These are phyloP conservation scores for Ophiostoma sp. DNA, from an alignment of 2,329 filamentous ascomycete genomes.

Conservation along the genomic window DNA sequence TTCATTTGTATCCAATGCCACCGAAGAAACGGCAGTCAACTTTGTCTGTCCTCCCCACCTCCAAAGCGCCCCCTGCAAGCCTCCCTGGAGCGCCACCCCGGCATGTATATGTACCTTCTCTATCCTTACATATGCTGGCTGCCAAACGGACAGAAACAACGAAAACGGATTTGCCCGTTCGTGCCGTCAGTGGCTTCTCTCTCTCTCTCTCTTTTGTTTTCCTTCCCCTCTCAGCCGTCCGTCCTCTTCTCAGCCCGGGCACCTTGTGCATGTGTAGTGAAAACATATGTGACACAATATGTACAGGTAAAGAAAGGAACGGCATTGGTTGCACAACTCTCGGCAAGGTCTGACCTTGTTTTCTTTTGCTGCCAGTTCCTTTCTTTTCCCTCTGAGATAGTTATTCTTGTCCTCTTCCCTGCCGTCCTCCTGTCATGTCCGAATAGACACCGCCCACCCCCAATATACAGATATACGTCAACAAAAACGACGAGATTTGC, in stretches of 20 bases:
- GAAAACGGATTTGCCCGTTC: constrained; percentile 1
- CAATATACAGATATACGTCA: neutral
- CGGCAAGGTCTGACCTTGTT: neutral
- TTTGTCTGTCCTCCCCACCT: neutral
- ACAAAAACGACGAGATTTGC: neutral
- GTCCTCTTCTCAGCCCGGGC: neutral
- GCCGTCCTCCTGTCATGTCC: neutral
- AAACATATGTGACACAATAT: neutral
- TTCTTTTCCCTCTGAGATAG: neutral
- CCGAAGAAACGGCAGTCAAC: constrained; percentile 2
- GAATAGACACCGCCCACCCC: neutral
- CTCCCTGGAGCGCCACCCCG: neutral
- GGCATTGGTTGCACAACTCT: neutral
- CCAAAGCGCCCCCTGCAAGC: neutral
- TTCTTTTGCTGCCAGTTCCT: neutral
- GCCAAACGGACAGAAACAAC: constrained; percentile 11
- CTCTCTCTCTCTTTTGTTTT: neutral
- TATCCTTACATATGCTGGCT: neutral
- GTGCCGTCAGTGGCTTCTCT: neutral
- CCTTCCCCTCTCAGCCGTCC: neutral
- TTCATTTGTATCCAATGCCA: neutral
- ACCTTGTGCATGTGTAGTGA: neutral
- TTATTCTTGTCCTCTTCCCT: neutral
- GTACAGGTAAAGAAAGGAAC: neutral
- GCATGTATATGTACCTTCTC: neutral